Evolutionary conservation across 345 rosid genomes (phyloP), one percentile per base, ranked within the genome.

Genomic region (Sisymbrium altissimum): DNA sequence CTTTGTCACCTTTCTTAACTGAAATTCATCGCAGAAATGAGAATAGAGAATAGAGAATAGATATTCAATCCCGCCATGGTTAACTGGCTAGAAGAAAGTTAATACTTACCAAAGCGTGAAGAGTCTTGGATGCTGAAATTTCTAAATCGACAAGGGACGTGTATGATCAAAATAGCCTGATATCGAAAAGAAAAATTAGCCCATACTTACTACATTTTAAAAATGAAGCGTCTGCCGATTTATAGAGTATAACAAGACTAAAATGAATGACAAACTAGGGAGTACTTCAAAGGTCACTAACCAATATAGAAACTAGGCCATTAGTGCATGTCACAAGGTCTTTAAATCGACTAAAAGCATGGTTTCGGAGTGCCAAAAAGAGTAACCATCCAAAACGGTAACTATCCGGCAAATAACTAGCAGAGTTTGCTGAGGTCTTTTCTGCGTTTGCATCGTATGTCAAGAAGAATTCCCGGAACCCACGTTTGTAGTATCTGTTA

Each of bases 341-440:
- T 80, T 88, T 91, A 79, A 87, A 87, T 41, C 92, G 86, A 75
- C 97, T 82, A 73, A 88, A 88, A 10, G 87, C 93, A 75, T 89
- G 93, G 55, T 85, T 82, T 25, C 99, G 91, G 64, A 95, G 97
- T 7, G 91, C 96, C 87, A 92, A 78, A 85, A 95, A 90, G 74
- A 92, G 83, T 74, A 92, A 53, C 99, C 99, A 95, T 67, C 97
- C 99, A 61, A 95, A 92, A n/a, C 86, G 96, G 75, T 87, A 84
- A 69, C 84, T 88, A 60, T 88, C 84, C 5, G 82, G 77, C 59
- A 83, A 21, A 60, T 64, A 63, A 70, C 83, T 78, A 74, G 81
- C 33, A 33, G 85, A 66, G 74, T 69, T 79, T 33, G 83, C 80
- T 8, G 81, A 80, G 70, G 78, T 72, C 69, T 77, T 84, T 53